phyloP scores from a whole-genome alignment of 345 rosid species.

The Melastoma malabathricum region DNA sequence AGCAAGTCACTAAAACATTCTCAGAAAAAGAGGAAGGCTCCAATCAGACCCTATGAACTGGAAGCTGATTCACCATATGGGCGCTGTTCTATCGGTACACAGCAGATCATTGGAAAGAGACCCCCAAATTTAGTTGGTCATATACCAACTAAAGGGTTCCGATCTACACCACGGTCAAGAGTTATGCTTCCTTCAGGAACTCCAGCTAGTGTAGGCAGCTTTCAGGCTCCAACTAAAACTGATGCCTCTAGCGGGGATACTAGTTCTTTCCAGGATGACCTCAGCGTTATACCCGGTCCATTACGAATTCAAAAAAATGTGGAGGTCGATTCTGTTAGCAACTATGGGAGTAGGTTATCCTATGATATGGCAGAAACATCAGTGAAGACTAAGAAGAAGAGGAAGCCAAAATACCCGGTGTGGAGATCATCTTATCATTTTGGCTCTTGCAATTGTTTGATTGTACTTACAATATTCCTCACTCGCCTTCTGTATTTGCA shows the following conservation, averaged over 20 bases:
- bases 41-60: constrained; percentile 46
- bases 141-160: constrained; percentile 83
- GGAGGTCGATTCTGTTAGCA: constrained; percentile 72
- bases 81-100: constrained; percentile 29
- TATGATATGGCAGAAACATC: constrained; percentile 72
- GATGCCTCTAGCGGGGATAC: constrained; percentile 98
- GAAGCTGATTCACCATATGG: constrained; percentile 48
- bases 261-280: constrained; percentile 89
- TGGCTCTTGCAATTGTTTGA: constrained; percentile 1
- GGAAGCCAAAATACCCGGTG: constrained; percentile 56
- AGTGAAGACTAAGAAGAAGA: constrained; percentile 81
- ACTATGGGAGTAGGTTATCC: constrained; percentile 53
- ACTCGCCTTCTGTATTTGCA: constrained; percentile 22
- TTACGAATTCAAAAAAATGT: constrained; percentile 52
- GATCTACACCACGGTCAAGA: constrained; percentile 84
- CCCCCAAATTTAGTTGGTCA: constrained; percentile 46
- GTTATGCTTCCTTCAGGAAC: constrained; percentile 44
- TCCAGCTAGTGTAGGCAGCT: constrained; percentile 32
- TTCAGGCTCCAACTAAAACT: constrained; percentile 43
- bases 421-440: not conserved
- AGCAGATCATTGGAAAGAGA: constrained; percentile 57
- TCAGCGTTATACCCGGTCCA: constrained; percentile 68
- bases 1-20: constrained; percentile 38
- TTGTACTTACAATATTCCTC: constrained; percentile 9
- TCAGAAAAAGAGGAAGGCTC: constrained; percentile 53